Percentiles rank a stretch among this genome's conserved stretches.
Evolutionary conservation across 768 basidiomycete genomes (phyloP).

Genomic region (Aureoboletus auriporus): DNA sequence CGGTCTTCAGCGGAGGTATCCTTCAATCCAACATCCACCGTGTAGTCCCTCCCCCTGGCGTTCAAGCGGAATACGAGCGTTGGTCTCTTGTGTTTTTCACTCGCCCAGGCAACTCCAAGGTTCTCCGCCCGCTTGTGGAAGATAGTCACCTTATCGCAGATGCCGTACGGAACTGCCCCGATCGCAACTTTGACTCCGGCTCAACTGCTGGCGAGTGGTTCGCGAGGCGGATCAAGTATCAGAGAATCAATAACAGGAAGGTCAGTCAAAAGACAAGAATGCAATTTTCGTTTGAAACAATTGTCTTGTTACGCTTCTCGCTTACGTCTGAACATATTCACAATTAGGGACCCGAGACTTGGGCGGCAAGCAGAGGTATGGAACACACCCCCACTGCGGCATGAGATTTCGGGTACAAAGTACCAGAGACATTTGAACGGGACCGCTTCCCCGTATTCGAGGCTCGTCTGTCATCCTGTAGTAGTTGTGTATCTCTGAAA

Average conservation of each 20-base stretch:
- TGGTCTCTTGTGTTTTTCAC: constrained; percentile 72
- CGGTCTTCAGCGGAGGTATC: constrained; percentile 61
- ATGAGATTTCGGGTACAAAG: neutral
- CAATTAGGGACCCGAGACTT: constrained; percentile 27
- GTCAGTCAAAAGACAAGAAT: constrained; percentile 21
- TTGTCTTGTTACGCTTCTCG: no score
- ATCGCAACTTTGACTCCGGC: constrained; percentile 34
- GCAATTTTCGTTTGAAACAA: no score
- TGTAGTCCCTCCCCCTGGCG: constrained; percentile 58
- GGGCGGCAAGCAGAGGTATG: constrained; percentile 28
- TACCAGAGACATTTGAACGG: no score
- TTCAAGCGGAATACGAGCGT: constrained; percentile 48
- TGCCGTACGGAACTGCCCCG: constrained; percentile 33
- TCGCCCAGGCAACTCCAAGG: constrained; percentile 50
- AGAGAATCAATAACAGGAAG: constrained; percentile 39
- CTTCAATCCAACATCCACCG: constrained; percentile 62
- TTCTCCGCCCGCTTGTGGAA: constrained; percentile 49
- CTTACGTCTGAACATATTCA: neutral
- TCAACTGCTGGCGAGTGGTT: constrained; percentile 41
- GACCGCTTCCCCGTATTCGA: no score
- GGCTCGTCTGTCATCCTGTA: no score
- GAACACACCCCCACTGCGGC: constrained; percentile 24
- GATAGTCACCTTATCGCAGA: constrained; percentile 49
- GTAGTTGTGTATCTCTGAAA: no score
- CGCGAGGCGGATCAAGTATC: constrained; percentile 36